A percentile compares a stretch with the other conserved stretches of the same genome.
Evolutionary conservation across 371 early-diverging fungal species (phyloP).

Genomic region (Mortierella sp.): DNA sequence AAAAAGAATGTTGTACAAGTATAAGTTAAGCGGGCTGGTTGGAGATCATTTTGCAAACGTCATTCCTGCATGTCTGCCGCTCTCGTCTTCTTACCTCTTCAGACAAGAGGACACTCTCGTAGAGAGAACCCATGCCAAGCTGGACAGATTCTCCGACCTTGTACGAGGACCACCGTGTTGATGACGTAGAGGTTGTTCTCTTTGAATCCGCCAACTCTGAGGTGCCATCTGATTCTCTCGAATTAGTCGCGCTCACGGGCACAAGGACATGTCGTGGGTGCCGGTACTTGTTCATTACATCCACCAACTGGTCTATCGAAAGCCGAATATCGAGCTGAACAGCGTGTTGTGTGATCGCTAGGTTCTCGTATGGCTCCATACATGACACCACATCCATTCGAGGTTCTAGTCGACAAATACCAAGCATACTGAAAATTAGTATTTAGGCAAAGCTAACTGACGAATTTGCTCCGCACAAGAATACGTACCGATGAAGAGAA

Average conservation of each 20-base stretch:
- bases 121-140: constrained; percentile 48
- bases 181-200: constrained; percentile 36
- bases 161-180: constrained; percentile 42
- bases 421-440: neutral
- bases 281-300: constrained; percentile 42
- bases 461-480: neutral
- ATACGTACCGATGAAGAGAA: constrained; percentile 63
- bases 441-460: neutral
- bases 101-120: constrained; percentile 50
- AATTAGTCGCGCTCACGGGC: constrained; percentile 25
- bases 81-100: constrained; percentile 38
- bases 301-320: constrained; percentile 51
- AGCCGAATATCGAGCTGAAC: constrained; percentile 50
- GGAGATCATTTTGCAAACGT: no score
- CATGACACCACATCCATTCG: constrained; percentile 40
- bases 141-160: constrained; percentile 48
- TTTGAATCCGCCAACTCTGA: constrained; percentile 36
- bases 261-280: constrained; percentile 52
- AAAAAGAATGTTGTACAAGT: neutral
- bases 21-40: no score
- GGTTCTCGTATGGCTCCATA: constrained; percentile 42
- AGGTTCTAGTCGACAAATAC: constrained; percentile 25
- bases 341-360: constrained; percentile 36
- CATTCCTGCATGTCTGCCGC: no score
- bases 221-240: constrained; percentile 25